A percentile compares a stretch with the other conserved stretches of the same genome.
Conservation (phyloP, 495 filamentous ascomycete species). For the Penicillium canescens region DNA sequence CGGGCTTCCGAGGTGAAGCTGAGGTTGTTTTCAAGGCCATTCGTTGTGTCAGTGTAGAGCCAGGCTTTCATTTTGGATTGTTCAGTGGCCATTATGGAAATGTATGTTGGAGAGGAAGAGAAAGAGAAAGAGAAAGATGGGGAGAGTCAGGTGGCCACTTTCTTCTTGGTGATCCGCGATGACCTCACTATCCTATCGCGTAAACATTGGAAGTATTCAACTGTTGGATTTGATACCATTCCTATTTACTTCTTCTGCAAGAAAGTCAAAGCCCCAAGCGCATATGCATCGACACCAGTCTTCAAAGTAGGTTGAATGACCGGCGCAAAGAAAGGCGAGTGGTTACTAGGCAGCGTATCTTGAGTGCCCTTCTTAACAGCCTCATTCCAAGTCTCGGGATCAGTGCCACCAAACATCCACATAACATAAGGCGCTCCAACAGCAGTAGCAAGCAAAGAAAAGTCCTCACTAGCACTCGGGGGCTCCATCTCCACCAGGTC, state of each 20-base stretch:
- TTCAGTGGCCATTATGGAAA: constrained; percentile 13
- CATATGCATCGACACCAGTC: constrained; percentile 56
- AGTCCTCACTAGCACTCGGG: constrained; percentile 54
- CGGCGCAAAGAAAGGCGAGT: constrained; percentile 61
- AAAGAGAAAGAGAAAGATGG: neutral
- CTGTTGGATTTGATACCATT: neutral
- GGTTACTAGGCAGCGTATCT: constrained; percentile 52
- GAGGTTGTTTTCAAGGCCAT: constrained; percentile 59
- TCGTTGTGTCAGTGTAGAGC: constrained; percentile 53
- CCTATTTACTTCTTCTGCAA: constrained; percentile 21
- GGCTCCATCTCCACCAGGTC: constrained; percentile 24
- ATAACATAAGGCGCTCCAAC: constrained; percentile 53
- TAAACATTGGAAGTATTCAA: neutral
- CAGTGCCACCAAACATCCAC: constrained; percentile 58
- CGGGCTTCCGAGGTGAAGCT: constrained; percentile 44
- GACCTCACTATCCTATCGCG: neutral
- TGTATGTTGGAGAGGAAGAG: neutral
- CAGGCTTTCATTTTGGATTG: constrained; percentile 58
- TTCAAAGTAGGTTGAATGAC: constrained; percentile 60
- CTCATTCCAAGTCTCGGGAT: constrained; percentile 46
- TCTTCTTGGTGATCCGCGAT: neutral
- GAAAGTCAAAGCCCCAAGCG: constrained; percentile 52
- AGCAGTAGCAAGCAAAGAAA: constrained; percentile 53
- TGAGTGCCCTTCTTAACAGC: constrained; percentile 44
- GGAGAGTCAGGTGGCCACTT: neutral